Percentiles rank a stretch among this genome's conserved stretches.
Conservation (phyloP, 495 filamentous ascomycete species). For the Cairneyella variabilis region DNA sequence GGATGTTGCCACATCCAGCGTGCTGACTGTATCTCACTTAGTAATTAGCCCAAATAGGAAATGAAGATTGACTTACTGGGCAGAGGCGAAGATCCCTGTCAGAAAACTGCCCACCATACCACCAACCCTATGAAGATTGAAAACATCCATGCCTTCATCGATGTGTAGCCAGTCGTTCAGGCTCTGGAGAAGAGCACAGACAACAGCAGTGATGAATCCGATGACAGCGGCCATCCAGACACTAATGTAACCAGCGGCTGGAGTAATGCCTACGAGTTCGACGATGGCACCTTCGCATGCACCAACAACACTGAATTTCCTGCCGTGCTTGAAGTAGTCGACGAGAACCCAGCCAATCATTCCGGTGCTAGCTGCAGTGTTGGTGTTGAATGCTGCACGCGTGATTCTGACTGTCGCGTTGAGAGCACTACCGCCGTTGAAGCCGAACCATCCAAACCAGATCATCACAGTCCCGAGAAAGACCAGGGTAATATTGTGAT, state of each 20-base stretch:
- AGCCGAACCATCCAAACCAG: constrained; percentile 37
- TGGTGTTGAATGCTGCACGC: constrained; percentile 59
- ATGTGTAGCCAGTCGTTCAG: constrained; percentile 55
- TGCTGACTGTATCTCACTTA: constrained; percentile 5
- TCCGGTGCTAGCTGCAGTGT: constrained; percentile 53
- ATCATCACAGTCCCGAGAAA: constrained; percentile 58
- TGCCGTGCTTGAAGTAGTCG: constrained; percentile 51
- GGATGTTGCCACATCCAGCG: constrained; percentile 44
- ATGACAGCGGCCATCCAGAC: constrained; percentile 55
- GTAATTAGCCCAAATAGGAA: background rate
- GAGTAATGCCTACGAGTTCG: constrained; percentile 62
- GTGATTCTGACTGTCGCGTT: constrained; percentile 54
- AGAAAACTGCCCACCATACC: constrained; percentile 59
- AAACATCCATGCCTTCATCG: constrained; percentile 61
- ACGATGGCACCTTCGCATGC: constrained; percentile 61
- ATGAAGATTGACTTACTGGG: constrained; percentile 20
- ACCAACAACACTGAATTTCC: constrained; percentile 55
- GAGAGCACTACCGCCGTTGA: constrained; percentile 59
- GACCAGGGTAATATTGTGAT: constrained; percentile 72
- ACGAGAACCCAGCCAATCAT: constrained; percentile 57
- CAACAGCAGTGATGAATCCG: constrained; percentile 52
- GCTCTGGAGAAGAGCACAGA: constrained; percentile 47
- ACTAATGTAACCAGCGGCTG: constrained; percentile 57
- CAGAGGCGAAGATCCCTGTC: constrained; percentile 56
- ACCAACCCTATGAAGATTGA: constrained; percentile 59